These are phyloP conservation scores for Protostelium mycophagum DNA, from an alignment of 78 protist species.

Conservation along the genomic window DNA sequence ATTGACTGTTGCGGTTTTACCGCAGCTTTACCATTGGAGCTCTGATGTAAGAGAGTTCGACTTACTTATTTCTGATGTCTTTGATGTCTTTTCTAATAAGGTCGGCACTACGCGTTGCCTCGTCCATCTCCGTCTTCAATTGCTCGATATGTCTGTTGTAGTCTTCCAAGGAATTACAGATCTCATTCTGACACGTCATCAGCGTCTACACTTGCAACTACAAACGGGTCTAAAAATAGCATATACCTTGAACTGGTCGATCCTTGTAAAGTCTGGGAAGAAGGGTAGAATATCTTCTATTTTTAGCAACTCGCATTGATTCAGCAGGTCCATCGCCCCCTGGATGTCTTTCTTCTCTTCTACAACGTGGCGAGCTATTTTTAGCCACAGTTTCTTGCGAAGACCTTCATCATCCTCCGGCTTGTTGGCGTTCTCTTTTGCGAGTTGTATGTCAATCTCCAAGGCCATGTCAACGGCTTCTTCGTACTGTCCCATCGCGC, in stretches of 20 bases:
- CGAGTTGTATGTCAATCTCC: slow-evolving; percentile 69
- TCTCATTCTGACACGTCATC: slow-evolving; percentile 61
- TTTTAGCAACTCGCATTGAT: slow-evolving; percentile 59
- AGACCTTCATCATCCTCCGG: slow-evolving; percentile 74
- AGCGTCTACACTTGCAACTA: background rate
- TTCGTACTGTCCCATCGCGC: slow-evolving; percentile 85
- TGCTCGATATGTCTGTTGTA: slow-evolving; percentile 79
- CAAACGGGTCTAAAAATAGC: background rate
- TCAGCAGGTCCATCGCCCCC: slow-evolving; percentile 80
- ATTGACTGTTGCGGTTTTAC: background rate
- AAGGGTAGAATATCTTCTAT: slow-evolving; percentile 94
- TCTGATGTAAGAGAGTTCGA: background rate
- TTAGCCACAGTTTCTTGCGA: slow-evolving; percentile 83
- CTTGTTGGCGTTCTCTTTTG: slow-evolving; percentile 69
- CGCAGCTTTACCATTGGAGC: background rate
- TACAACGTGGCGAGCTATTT: slow-evolving; percentile 82
- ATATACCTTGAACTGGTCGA: slow-evolving; percentile 83
- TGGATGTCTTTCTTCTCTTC: slow-evolving; percentile 67
- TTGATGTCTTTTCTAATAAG: slow-evolving; percentile 81
- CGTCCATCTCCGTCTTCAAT: slow-evolving; percentile 84
- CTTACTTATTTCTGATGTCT: slow-evolving; percentile 62
- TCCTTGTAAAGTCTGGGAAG: slow-evolving; percentile 87
- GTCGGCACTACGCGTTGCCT: slow-evolving; percentile 76
- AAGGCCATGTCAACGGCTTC: slow-evolving; percentile 89
- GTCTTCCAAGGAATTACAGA: slow-evolving; percentile 74